Evolutionary conservation across 768 basidiomycete genomes (phyloP).

Genomic region (Auricularia heimuer): DNA sequence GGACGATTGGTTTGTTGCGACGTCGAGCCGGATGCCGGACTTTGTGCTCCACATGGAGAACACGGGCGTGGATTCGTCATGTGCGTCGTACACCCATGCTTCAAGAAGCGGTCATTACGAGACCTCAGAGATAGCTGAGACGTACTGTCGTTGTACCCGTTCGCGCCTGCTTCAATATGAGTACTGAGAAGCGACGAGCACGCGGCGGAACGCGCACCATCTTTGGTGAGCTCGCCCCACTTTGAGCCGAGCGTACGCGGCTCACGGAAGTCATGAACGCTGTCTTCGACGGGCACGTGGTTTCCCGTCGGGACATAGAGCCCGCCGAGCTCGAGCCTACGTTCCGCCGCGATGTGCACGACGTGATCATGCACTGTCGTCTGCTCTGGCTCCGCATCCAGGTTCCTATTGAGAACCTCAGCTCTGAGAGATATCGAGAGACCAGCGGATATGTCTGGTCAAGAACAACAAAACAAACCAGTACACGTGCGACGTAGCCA

Average conservation of each 20-base stretch:
- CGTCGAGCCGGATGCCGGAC: neutral
- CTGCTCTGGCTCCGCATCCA: neutral
- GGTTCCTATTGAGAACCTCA: neutral
- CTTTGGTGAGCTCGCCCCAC: neutral
- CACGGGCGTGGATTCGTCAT: neutral
- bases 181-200: too few relatives aligned
- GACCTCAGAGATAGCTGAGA: neutral
- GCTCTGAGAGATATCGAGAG: neutral
- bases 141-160: constrained; percentile 2
- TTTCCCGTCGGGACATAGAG: neutral
- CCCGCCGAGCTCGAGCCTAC: neutral
- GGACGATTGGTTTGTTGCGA: neutral
- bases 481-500: neutral
- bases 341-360: neutral
- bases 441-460: neutral
- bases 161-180: neutral
- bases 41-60: neutral
- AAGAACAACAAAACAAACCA: neutral
- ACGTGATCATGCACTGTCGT: neutral
- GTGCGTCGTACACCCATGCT: neutral
- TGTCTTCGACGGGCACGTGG: neutral
- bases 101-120: neutral
- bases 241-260: neutral
- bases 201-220: neutral
- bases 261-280: neutral